Conservation (phyloP, 345 rosid species). For the Zanthoxylum bungeanum region DNA sequence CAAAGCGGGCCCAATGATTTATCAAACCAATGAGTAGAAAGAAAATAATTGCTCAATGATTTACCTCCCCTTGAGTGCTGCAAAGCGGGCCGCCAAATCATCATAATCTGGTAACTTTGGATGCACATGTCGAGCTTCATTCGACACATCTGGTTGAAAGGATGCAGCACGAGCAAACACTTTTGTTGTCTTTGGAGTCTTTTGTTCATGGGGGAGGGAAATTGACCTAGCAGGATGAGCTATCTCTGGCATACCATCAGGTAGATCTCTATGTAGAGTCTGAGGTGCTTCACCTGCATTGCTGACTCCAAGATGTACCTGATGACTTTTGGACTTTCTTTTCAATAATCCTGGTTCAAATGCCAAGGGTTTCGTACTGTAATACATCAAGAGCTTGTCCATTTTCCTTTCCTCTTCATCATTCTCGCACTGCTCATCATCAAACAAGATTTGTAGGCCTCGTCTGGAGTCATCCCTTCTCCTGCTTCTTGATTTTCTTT, state of each 20-base stretch:
- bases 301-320: slow-evolving; percentile 22
- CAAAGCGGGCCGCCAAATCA: slow-evolving; percentile 83
- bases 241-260: slow-evolving; percentile 30
- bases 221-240: slow-evolving; percentile 53
- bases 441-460: slow-evolving; percentile 64
- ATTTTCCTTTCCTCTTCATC: slow-evolving; percentile 81
- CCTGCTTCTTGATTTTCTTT: slow-evolving; percentile 53
- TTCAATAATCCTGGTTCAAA: slow-evolving; percentile 40
- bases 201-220: slow-evolving; percentile 63
- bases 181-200: slow-evolving; percentile 37
- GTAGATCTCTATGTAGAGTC: slow-evolving; percentile 17
- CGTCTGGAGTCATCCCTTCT: slow-evolving; percentile 61
- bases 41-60: neutral
- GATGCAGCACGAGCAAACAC: slow-evolving; percentile 62
- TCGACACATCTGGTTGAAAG: slow-evolving; percentile 67
- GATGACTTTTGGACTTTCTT: slow-evolving; percentile 57
- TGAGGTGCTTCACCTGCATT: slow-evolving; percentile 29
- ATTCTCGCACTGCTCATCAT: slow-evolving; percentile 42
- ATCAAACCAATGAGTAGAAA: neutral
- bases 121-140: slow-evolving; percentile 54
- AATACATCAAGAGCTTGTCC: too few relatives aligned
- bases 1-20: neutral
- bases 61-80: slow-evolving; percentile 75
- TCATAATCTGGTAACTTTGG: slow-evolving; percentile 96
- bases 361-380: too few relatives aligned